These are phyloP conservation scores for Ustulina deusta DNA, from an alignment of 2,329 filamentous ascomycete species.

Conservation along the genomic window DNA sequence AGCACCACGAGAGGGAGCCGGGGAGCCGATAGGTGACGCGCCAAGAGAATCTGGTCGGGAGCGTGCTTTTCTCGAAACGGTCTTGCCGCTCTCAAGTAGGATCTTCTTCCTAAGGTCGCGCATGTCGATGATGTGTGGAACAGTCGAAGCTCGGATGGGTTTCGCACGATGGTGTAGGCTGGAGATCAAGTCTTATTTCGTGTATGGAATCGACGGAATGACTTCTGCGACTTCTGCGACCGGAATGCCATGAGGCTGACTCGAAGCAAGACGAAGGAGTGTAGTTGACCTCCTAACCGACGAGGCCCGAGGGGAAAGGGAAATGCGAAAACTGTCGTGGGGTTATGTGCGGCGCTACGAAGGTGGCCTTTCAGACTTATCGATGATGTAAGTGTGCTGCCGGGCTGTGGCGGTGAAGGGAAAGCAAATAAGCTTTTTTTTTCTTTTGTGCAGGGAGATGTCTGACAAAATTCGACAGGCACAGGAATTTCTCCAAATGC, in stretches of 20 bases:
- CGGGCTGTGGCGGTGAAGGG: conserved; percentile 22
- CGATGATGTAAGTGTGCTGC: conserved; percentile 8
- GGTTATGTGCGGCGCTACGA: neutral
- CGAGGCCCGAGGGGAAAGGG: conserved; percentile 2
- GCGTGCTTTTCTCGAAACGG: conserved; percentile 75
- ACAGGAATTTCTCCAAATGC: conserved; percentile 39
- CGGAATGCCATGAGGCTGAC: conserved; percentile 50
- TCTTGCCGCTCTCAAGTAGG: conserved; percentile 77
- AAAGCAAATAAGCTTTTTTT: conserved; percentile 25
- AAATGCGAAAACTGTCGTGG: conserved; percentile 1
- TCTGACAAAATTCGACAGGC: conserved; percentile 29
- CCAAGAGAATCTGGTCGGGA: conserved; percentile 67
- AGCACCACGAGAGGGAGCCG: conserved; percentile 66
- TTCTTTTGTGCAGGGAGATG: conserved; percentile 16
- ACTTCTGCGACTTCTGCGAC: conserved; percentile 40
- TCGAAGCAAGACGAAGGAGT: conserved; percentile 16
- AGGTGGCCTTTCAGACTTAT: conserved; percentile 4
- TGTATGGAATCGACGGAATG: conserved; percentile 44
- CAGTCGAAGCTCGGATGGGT: conserved; percentile 14
- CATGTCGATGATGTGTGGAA: conserved; percentile 56
- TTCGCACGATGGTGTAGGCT: conserved; percentile 8
- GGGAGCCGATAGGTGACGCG: conserved; percentile 69
- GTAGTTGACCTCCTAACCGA: conserved; percentile 4
- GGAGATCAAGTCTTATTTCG: conserved; percentile 47
- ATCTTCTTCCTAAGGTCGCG: conserved; percentile 75